phyloP scores from a whole-genome alignment of 176 grass and related monocot species.

The Rhynchospora breviuscula region DNA sequence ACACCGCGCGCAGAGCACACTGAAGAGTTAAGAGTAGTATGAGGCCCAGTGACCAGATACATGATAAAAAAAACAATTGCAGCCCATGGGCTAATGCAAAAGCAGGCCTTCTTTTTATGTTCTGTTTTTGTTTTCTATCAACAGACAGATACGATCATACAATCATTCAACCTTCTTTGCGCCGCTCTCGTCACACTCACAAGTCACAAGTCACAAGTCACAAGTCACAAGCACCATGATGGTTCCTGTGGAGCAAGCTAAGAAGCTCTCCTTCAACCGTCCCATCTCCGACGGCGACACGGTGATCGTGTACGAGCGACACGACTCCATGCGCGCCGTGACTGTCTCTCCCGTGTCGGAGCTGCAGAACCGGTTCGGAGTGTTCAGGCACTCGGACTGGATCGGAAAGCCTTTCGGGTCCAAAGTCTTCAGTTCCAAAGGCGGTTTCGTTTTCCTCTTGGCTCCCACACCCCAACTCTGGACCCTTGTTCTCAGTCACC shows the following conservation, averaged over 20 bases:
- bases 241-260: constrained; percentile 32
- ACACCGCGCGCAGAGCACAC: no score
- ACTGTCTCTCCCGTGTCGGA: constrained; percentile 39
- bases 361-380: constrained; percentile 76
- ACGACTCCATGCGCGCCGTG: constrained; percentile 60
- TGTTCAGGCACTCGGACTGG: constrained; percentile 80
- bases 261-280: constrained; percentile 44
- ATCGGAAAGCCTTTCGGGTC: constrained; percentile 70
- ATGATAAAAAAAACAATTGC: no score
- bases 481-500: constrained; percentile 88
- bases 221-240: constrained; percentile 21
- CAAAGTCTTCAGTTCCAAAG: constrained; percentile 50
- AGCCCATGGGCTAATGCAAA: no score
- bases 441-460: constrained; percentile 65
- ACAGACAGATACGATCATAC: no score
- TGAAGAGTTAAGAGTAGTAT: no score
- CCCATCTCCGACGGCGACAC: constrained; percentile 61
- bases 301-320: constrained; percentile 76
- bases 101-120: no score
- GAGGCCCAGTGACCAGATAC: no score
- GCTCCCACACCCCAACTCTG: constrained; percentile 79
- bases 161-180: no score
- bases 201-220: no score
- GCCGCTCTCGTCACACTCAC: no score
- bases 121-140: no score